Evolutionary conservation across 83 land plant genomes (phyloP).

Genomic region (Thuja plicata): DNA sequence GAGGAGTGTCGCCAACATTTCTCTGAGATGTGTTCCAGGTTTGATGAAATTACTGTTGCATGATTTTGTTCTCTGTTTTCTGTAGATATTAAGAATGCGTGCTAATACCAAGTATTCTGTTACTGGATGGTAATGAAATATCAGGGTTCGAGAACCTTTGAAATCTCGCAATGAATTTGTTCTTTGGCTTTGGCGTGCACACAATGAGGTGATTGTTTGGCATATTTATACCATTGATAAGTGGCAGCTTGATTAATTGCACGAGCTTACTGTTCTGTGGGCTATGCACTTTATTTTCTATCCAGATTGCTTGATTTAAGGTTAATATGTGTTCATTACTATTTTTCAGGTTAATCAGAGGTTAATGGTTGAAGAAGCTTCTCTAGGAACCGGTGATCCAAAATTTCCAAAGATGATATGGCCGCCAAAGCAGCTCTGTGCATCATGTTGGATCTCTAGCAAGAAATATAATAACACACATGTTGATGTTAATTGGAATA

Average conservation of each 20-base stretch:
- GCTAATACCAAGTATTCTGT: background rate
- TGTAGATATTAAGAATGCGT: background rate
- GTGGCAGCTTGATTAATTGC: background rate
- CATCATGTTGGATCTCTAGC: conserved; percentile 46
- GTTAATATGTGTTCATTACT: background rate
- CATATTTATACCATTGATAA: background rate
- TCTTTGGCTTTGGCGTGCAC: conserved; percentile 88
- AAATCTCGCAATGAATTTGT: conserved; percentile 62
- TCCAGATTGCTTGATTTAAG: background rate
- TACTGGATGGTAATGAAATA: background rate
- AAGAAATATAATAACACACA: conserved; percentile 15
- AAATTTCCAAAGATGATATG: conserved; percentile 81
- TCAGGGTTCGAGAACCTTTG: conserved; percentile 55
- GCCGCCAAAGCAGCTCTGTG: conserved; percentile 85
- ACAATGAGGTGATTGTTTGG: conserved; percentile 55
- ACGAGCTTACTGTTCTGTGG: background rate
- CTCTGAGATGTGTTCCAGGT: conserved; percentile 86
- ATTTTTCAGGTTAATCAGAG: conserved; percentile 60
- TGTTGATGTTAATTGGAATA: conserved; percentile 47
- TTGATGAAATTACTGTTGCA: conserved; percentile 9
- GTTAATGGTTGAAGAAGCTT: conserved; percentile 70
- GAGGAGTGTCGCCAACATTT: conserved; percentile 91
- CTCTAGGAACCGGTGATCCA: conserved; percentile 58
- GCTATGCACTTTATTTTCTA: background rate
- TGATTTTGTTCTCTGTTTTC: background rate